A percentile compares a stretch with the other conserved stretches of the same genome.
phyloP scores from a whole-genome alignment of 83 land plant species.

The Thuja plicata region DNA sequence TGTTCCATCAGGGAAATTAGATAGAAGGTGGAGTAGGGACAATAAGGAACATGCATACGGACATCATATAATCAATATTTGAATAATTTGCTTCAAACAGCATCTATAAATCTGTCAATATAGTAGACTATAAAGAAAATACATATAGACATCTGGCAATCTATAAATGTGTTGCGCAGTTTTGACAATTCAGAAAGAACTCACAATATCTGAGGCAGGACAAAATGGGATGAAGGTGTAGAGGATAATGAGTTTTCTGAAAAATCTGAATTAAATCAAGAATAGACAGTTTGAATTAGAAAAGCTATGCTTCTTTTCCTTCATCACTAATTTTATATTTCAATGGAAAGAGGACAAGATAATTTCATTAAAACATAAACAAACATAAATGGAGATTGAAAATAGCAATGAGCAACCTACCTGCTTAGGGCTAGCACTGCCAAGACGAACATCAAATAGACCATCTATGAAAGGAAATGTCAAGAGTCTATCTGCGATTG shows the following conservation, averaged over 20 bases:
- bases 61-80: constrained; percentile 76
- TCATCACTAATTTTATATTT: background rate
- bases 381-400: background rate
- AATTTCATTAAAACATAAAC: background rate
- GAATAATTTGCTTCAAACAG: constrained; percentile 82
- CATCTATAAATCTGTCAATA: constrained; percentile 64
- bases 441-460: constrained; percentile 93
- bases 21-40: background rate
- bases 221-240: constrained; percentile 51
- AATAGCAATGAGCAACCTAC: constrained; percentile 28
- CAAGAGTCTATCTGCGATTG: constrained; percentile 66
- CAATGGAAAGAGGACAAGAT: background rate
- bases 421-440: constrained; percentile 97
- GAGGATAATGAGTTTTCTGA: constrained; percentile 41
- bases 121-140: too few relatives aligned
- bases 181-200: too few relatives aligned
- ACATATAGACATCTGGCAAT: constrained; percentile 20
- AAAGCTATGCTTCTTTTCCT: background rate
- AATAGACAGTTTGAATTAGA: background rate
- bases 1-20: background rate
- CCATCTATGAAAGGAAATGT: constrained; percentile 77
- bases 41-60: constrained; percentile 36
- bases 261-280: constrained; percentile 41
- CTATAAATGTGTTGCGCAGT: too few relatives aligned
- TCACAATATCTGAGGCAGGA: constrained; percentile 74